Percentiles rank a stretch among this genome's conserved stretches.
These are phyloP conservation scores for Hura crepitans DNA, from an alignment of 441 rosid genomes.

Conservation along the genomic window DNA sequence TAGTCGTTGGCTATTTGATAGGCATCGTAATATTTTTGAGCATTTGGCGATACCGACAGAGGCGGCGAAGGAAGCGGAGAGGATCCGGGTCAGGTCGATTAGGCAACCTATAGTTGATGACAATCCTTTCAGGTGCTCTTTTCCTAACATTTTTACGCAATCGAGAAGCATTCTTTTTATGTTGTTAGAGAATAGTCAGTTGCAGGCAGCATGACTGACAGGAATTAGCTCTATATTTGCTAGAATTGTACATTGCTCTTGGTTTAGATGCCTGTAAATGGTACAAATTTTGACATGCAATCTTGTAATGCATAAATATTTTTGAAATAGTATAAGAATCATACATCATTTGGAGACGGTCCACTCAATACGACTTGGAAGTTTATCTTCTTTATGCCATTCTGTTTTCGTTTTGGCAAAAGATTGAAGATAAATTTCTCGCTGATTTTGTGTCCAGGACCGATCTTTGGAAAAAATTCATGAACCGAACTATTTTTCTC, in stretches of 20 bases:
- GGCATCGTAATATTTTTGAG: conserved; percentile 57
- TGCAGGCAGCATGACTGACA: conserved; percentile 8
- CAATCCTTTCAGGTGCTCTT: conserved; percentile 4
- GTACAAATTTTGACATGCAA: conserved; percentile 27
- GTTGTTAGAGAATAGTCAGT: conserved; percentile 16
- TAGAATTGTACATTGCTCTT: conserved; percentile 17
- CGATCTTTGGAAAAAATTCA: too few relatives aligned
- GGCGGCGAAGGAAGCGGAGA: conserved; percentile 63
- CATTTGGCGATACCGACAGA: conserved; percentile 76
- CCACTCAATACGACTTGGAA: background rate
- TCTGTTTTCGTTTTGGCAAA: background rate
- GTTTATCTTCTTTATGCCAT: too few relatives aligned
- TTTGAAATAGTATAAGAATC: conserved; percentile 3
- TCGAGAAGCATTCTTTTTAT: background rate
- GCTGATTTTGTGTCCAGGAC: too few relatives aligned
- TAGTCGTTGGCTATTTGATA: conserved; percentile 25
- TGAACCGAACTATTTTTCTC: too few relatives aligned
- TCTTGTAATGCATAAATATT: background rate
- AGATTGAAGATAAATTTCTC: background rate
- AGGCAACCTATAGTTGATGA: conserved; percentile 34
- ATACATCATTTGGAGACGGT: background rate
- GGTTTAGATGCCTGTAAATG: conserved; percentile 24
- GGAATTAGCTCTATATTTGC: conserved; percentile 25
- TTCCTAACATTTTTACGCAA: conserved; percentile 6
- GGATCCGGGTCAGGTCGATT: conserved; percentile 51